A percentile compares a stretch with the other conserved stretches of the same genome.
Conservation (phyloP, 495 filamentous ascomycete genomes). For the Aspergillus ellipticus region DNA sequence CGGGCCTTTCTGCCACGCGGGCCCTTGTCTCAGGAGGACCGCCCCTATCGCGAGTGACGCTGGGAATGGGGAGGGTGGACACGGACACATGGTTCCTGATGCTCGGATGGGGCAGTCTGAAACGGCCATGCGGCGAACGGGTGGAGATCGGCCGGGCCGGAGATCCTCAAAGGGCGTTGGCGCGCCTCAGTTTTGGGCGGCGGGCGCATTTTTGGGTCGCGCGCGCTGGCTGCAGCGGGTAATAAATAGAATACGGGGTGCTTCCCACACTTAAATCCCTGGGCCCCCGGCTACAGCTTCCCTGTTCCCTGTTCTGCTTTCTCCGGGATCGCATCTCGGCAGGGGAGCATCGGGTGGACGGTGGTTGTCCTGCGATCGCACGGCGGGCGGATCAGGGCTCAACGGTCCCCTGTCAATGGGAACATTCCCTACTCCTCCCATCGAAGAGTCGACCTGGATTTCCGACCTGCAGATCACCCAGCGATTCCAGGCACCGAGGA, state of each 20-base stretch:
- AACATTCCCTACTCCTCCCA: neutral
- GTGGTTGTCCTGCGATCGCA: too few relatives aligned
- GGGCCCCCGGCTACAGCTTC: too few relatives aligned
- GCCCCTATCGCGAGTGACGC: neutral
- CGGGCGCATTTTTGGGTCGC: neutral
- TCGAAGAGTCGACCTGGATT: too few relatives aligned
- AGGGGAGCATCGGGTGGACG: too few relatives aligned
- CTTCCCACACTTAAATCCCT: too few relatives aligned
- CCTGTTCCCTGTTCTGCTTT: too few relatives aligned
- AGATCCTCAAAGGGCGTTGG: neutral
- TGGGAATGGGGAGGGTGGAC: neutral
- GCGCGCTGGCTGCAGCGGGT: neutral
- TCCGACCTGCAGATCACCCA: neutral
- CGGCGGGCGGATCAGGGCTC: neutral
- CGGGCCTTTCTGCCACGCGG: neutral
- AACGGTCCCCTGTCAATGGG: neutral
- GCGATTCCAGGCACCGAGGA: neutral
- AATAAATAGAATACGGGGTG: neutral
- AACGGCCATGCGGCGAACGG: neutral
- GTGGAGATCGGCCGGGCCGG: neutral
- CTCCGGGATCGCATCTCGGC: too few relatives aligned
- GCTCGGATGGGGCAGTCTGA: neutral
- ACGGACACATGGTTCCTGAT: neutral
- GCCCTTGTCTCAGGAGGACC: neutral
- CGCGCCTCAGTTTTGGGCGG: neutral